Conservation (phyloP, 23 red algal genomes). For the Gracilaria caudata region DNA sequence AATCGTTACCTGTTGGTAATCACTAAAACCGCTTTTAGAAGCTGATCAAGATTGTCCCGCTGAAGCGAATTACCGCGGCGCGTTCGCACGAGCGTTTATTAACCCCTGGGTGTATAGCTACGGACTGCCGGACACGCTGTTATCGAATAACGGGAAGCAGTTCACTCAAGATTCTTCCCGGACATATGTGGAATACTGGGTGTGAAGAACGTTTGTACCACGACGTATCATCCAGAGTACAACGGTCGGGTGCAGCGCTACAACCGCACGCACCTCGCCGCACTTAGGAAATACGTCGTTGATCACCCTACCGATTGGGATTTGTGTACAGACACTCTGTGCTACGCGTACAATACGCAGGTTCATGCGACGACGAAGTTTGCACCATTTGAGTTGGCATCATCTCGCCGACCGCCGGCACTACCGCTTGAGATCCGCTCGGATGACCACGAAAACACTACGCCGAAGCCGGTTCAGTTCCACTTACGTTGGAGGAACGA, state of each 20-base stretch:
- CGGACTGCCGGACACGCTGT: neutral
- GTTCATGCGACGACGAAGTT: neutral
- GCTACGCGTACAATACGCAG: neutral
- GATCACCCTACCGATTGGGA: constrained; percentile 2
- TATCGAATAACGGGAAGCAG: constrained; percentile 38
- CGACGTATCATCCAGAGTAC: constrained; percentile 34
- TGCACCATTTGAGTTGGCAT: neutral
- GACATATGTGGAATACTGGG: constrained; percentile 31
- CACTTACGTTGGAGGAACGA: neutral
- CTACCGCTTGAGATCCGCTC: neutral
- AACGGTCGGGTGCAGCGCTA: constrained; percentile 48
- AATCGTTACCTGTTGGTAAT: constrained; percentile 43
- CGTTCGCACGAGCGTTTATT: constrained; percentile 1
- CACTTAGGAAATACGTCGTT: neutral
- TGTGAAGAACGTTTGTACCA: constrained; percentile 33
- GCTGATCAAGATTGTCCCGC: constrained; percentile 18
- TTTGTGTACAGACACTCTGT: neutral
- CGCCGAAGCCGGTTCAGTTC: neutral
- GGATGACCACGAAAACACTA: neutral
- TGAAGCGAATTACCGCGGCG: constrained; percentile 17
- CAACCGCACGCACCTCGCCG: constrained; percentile 15
- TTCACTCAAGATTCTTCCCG: constrained; percentile 31
- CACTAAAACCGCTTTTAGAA: constrained; percentile 27
- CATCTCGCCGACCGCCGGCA: neutral
- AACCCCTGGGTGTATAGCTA: constrained; percentile 10